Evolutionary conservation across 179 eudicot genomes (phyloP), one percentile per base, ranked within the genome.

Genomic region (Beta macrorhiza): DNA sequence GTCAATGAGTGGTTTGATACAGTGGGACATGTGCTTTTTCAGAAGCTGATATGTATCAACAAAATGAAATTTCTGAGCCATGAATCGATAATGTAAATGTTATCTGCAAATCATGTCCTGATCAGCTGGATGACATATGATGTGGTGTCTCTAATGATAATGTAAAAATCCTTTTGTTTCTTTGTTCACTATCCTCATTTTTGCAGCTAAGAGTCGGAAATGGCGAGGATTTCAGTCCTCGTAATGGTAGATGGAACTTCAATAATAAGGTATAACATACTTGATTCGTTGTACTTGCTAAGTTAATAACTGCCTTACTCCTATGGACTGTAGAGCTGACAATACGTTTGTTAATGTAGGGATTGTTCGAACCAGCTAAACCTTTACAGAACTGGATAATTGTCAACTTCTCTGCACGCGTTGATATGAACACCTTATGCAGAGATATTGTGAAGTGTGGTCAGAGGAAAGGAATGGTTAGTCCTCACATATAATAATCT

Each of bases 371-470:
- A n/a, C 92, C 95, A 22, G 65, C 87, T 7, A 87, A 83, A 73
- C 47, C 52, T 37, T 76, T 93, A 5, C 86, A 89, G 20, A 86
- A 83, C 9, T 96, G 99, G 99, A 93, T 90, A 3, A 87, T 93
- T 62, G 98, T 87, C 6, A 94, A 93, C 87, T 96, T 96, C 51
- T 93, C 98, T 53, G 97, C 97, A 51, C 92, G 98, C 19, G 91
- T 97, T 81, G 94, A 95, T 75, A 52, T 86, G 4, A 86, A 83
- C 7, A 71, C 74, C 29, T 87, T 96, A 58, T 72, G 86, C 11
- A 81, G 86, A 17, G 97, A 95, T 83, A 64, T 95, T 67, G 89
- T 78, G 5, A 93, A 85, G 87, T 89, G 91, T 68, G 97, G 92
- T 17, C 91, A 88, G 22, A 74, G 74, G 80, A 94, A 94, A 87